These are phyloP conservation scores for Acanthamoeba royreba DNA, from an alignment of 208 protist genomes.

Conservation along the genomic window DNA sequence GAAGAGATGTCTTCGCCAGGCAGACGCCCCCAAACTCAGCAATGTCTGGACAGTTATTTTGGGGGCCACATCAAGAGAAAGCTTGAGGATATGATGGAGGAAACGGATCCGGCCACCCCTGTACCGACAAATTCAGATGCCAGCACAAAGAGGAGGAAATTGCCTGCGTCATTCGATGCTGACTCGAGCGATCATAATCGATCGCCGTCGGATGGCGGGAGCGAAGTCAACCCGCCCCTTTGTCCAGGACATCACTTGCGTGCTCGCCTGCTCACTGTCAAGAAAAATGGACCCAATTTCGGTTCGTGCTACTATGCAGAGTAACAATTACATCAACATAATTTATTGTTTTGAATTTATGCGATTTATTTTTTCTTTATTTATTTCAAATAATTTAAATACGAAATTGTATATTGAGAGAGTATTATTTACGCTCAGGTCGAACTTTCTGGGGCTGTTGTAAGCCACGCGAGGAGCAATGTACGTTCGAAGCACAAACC, in stretches of 20 bases:
- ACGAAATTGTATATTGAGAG: not conserved
- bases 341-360: too few relatives aligned
- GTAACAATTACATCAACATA: not conserved
- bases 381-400: not conserved
- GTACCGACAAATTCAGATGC: too few relatives aligned
- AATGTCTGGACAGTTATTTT: not conserved
- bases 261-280: not conserved
- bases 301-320: not conserved
- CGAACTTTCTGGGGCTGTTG: not conserved
- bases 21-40: not conserved
- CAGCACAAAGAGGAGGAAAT: too few relatives aligned
- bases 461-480: not conserved
- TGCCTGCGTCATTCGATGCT: not conserved
- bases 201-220: not conserved
- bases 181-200: not conserved
- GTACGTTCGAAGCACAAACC: not conserved
- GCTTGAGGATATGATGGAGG: not conserved
- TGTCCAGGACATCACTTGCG: not conserved
- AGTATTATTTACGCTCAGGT: not conserved
- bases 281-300: not conserved
- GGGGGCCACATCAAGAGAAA: not conserved
- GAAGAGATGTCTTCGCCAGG: not conserved
- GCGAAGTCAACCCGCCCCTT: not conserved
- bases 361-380: not conserved
- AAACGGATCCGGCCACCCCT: not conserved